Percentiles rank a stretch among this genome's conserved stretches.
Conservation (phyloP, 1,139 yeast species). For the Candida sojae region DNA sequence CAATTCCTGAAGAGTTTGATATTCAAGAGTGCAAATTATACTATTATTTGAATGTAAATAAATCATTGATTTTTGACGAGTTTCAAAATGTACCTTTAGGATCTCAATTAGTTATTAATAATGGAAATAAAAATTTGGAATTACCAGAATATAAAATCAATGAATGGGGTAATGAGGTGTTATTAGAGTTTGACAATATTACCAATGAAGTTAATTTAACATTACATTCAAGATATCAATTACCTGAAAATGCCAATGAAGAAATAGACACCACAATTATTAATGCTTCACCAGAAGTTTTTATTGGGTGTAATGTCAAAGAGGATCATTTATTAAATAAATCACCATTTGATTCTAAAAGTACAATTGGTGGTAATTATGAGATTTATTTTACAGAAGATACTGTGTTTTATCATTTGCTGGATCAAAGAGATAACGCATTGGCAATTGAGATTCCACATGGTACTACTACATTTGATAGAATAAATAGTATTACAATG, state of each 20-base stretch:
- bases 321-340: constrained; percentile 29
- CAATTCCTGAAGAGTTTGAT: constrained; percentile 26
- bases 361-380: constrained; percentile 34
- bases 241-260: constrained; percentile 21
- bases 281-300: constrained; percentile 27
- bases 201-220: constrained; percentile 24
- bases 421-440: constrained; percentile 6
- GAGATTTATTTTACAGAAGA: constrained; percentile 42
- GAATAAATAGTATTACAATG: constrained; percentile 18
- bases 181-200: constrained; percentile 27
- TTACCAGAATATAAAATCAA: constrained; percentile 41
- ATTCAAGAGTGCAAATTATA: constrained; percentile 32
- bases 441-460: constrained; percentile 22
- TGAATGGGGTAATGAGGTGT: constrained; percentile 46
- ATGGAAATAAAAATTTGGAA: constrained; percentile 42
- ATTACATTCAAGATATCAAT: constrained; percentile 43
- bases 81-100: constrained; percentile 34
- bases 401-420: constrained; percentile 42
- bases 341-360: constrained; percentile 41
- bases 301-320: constrained; percentile 35
- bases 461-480: constrained; percentile 19
- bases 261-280: constrained; percentile 10
- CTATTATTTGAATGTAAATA: constrained; percentile 34
- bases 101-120: constrained; percentile 25
- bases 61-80: constrained; percentile 41